phyloP scores from a whole-genome alignment of 495 filamentous ascomycete species.

The Tirmania nivea region DNA sequence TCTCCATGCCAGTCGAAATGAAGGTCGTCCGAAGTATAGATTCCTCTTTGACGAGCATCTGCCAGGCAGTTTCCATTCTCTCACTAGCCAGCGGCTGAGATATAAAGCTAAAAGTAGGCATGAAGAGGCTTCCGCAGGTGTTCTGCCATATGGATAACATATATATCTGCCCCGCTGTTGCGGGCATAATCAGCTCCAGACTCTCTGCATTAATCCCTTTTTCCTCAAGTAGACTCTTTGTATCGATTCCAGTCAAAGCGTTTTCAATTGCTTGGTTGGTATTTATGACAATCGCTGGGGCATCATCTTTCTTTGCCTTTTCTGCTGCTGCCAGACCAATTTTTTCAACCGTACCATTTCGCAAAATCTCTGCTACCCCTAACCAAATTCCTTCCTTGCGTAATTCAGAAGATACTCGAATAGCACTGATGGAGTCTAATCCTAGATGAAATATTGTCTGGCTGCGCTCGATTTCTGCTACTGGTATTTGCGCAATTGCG shows the following conservation, averaged over 20 bases:
- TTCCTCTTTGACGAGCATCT: constrained; percentile 27
- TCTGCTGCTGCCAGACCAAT: constrained; percentile 25
- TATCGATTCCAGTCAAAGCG: constrained; percentile 21
- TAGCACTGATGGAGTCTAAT: constrained; percentile 74
- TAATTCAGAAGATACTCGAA: constrained; percentile 46
- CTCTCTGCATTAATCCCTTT: constrained; percentile 20
- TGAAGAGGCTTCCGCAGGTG: constrained; percentile 36
- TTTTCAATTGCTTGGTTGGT: constrained; percentile 16
- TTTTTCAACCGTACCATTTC: constrained; percentile 36
- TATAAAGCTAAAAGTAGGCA: constrained; percentile 38
- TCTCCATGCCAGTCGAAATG: constrained; percentile 23
- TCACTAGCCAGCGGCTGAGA: constrained; percentile 21
- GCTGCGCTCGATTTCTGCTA: constrained; percentile 35
- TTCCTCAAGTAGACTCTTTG: constrained; percentile 13
- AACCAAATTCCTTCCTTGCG: constrained; percentile 35
- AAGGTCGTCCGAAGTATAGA: constrained; percentile 43
- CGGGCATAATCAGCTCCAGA: constrained; percentile 37
- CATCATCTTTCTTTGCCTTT: constrained; percentile 1
- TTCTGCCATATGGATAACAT: constrained; percentile 50
- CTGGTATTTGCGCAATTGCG: constrained; percentile 37
- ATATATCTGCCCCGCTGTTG: constrained; percentile 48
- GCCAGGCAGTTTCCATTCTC: constrained; percentile 32
- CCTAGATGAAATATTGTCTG: constrained; percentile 67
- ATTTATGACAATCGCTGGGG: constrained; percentile 7
- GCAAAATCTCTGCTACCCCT: constrained; percentile 42